Percentiles rank a stretch among this genome's conserved stretches.
These are phyloP conservation scores for Pleurozium schreberi DNA, from an alignment of 225 moss, liverwort and hornwort species.

Conservation along the genomic window DNA sequence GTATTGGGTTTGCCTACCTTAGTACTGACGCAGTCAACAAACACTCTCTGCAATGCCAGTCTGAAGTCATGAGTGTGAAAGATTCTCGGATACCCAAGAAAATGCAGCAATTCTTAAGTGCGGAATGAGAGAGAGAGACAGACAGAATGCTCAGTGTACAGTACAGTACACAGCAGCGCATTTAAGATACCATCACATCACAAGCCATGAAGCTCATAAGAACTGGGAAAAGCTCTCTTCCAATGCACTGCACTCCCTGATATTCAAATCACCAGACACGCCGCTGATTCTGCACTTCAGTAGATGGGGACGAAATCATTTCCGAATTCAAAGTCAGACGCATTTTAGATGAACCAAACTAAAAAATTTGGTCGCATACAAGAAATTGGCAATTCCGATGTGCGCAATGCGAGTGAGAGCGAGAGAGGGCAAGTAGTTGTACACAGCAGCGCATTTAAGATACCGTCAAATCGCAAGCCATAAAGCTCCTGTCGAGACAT, in stretches of 20 bases:
- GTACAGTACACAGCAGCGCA: too few species aligned
- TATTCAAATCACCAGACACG: background rate
- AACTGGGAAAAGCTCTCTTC: background rate
- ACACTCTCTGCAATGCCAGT: background rate
- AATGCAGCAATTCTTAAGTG: background rate
- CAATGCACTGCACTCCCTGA: background rate
- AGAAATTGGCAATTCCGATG: background rate
- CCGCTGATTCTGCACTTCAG: background rate
- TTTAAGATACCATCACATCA: background rate
- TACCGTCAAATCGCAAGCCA: background rate
- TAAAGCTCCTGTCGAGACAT: background rate
- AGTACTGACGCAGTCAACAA: background rate
- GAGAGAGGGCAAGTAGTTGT: background rate
- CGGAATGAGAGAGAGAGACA: background rate
- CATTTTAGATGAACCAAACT: background rate
- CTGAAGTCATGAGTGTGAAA: background rate
- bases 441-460: background rate
- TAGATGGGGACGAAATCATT: background rate
- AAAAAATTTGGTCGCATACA: background rate
- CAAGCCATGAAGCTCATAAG: background rate
- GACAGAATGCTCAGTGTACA: too few species aligned
- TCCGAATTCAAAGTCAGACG: background rate
- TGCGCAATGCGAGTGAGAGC: background rate
- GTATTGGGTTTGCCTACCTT: too few species aligned
- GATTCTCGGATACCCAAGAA: background rate